Conservation (phyloP, 1,284 basidiomycete species). For the Fomitopsis betulina region DNA sequence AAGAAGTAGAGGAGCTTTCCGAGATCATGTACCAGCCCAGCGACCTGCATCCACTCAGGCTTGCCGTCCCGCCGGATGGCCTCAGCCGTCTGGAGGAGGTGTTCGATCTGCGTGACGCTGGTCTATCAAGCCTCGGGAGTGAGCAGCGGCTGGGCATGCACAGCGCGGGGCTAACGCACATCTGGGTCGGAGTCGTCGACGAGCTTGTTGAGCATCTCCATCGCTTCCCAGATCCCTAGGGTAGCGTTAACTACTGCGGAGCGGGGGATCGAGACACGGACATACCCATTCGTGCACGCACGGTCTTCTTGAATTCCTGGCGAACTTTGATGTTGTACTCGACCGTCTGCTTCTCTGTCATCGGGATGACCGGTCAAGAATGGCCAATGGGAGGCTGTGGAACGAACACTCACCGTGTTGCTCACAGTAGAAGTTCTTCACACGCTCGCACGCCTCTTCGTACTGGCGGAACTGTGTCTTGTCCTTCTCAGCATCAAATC, state of each 20-base stretch:
- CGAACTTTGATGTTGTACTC: slow-evolving; percentile 78
- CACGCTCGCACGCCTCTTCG: slow-evolving; percentile 79
- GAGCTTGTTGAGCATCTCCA: slow-evolving; percentile 85
- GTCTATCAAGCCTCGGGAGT: slow-evolving; percentile 41
- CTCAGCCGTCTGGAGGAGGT: slow-evolving; percentile 89
- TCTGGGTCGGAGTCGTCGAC: slow-evolving; percentile 89
- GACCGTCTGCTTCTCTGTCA: slow-evolving; percentile 80
- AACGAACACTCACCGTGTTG: slow-evolving; percentile 61
- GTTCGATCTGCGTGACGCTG: slow-evolving; percentile 81
- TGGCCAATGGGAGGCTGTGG: background rate
- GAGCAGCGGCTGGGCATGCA: slow-evolving; percentile 7
- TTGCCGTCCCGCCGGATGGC: slow-evolving; percentile 87
- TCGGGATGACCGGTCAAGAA: background rate
- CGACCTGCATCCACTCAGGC: slow-evolving; percentile 88
- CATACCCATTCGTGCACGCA: slow-evolving; percentile 60
- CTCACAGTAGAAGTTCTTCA: slow-evolving; percentile 85
- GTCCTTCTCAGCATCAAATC: slow-evolving; percentile 76
- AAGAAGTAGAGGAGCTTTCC: slow-evolving; percentile 83
- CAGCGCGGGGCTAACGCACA: slow-evolving; percentile 29
- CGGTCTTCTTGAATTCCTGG: slow-evolving; percentile 63
- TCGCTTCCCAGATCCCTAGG: slow-evolving; percentile 78
- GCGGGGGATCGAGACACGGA: background rate
- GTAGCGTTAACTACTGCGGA: background rate
- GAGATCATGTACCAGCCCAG: slow-evolving; percentile 85
- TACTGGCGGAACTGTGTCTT: slow-evolving; percentile 72